A percentile compares a stretch with the other conserved stretches of the same genome.
These are phyloP conservation scores for Cyclotella kingstonii DNA, from an alignment of 108 stramenopile species.

Conservation along the genomic window DNA sequence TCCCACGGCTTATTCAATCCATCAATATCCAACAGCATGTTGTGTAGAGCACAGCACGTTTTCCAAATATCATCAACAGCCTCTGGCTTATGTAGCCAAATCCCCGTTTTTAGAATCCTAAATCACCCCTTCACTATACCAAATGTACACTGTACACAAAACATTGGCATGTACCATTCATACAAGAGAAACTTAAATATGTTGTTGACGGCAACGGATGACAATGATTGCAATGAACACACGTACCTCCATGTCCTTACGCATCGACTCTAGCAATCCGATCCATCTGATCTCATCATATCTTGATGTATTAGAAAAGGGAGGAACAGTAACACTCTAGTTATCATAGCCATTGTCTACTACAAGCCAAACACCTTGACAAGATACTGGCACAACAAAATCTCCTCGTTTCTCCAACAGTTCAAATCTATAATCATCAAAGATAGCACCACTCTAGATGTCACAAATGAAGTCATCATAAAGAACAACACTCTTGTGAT, in stretches of 20 bases:
- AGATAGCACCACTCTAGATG: slow-evolving; percentile 2
- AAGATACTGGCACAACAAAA: background rate
- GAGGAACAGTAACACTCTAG: slow-evolving; percentile 24
- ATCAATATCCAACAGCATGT: slow-evolving; percentile 44
- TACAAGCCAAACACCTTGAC: slow-evolving; percentile 23
- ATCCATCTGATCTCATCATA: slow-evolving; percentile 8
- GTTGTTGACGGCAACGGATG: no score
- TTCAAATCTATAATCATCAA: background rate
- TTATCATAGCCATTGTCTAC: slow-evolving; percentile 42
- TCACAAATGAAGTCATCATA: slow-evolving; percentile 1
- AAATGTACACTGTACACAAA: background rate
- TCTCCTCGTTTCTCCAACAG: background rate
- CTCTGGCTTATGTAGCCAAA: slow-evolving; percentile 17
- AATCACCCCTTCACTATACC: slow-evolving; percentile 25
- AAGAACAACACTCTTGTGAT: background rate
- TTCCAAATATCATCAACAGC: slow-evolving; percentile 19
- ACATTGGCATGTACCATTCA: no score
- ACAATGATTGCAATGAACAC: no score
- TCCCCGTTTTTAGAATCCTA: slow-evolving; percentile 17
- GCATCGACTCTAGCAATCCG: slow-evolving; percentile 30
- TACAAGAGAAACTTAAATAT: no score
- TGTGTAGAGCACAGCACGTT: slow-evolving; percentile 49
- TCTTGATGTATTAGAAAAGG: slow-evolving; percentile 1
- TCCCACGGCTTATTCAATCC: slow-evolving; percentile 27
- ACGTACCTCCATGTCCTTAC: slow-evolving; percentile 39